Conservation (phyloP, 257 asterid species). For the Plantago elongata region DNA sequence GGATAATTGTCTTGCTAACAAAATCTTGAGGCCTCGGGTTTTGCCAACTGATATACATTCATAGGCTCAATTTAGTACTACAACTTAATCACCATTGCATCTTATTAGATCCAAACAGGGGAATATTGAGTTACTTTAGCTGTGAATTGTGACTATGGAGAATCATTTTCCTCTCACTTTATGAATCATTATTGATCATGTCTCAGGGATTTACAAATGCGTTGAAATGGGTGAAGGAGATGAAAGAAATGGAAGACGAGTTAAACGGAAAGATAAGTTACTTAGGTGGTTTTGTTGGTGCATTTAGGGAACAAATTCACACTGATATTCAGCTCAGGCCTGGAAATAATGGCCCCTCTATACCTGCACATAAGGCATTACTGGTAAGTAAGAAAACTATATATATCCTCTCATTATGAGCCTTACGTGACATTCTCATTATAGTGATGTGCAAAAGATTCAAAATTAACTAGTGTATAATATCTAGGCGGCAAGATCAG, state of each 20-base stretch:
- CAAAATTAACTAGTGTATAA: not conserved
- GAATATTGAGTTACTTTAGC: not conserved
- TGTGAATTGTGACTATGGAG: not conserved
- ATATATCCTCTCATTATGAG: not conserved
- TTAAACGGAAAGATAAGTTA: slow-evolving; percentile 52
- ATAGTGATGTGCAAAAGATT: not conserved
- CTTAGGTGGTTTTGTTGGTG: slow-evolving; percentile 53
- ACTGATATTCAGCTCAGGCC: slow-evolving; percentile 69
- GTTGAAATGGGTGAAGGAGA: slow-evolving; percentile 84
- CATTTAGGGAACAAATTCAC: slow-evolving; percentile 63
- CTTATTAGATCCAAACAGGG: not conserved
- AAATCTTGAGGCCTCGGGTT: too few relatives aligned
- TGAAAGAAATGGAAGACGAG: slow-evolving; percentile 72
- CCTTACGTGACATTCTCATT: not conserved
- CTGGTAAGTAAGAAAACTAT: slow-evolving; percentile 32
- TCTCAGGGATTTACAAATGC: slow-evolving; percentile 75
- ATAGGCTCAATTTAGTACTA: not conserved
- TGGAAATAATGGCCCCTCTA: slow-evolving; percentile 60
- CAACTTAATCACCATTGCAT: not conserved
- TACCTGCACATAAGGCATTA: slow-evolving; percentile 80
- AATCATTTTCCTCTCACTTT: too few relatives aligned
- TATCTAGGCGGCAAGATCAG: slow-evolving; percentile 69
- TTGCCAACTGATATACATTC: too few relatives aligned
- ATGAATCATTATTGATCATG: not conserved
- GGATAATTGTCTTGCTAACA: too few relatives aligned